phyloP scores from a whole-genome alignment of 306 rosid species.

The Casuarina equisetifolia region DNA sequence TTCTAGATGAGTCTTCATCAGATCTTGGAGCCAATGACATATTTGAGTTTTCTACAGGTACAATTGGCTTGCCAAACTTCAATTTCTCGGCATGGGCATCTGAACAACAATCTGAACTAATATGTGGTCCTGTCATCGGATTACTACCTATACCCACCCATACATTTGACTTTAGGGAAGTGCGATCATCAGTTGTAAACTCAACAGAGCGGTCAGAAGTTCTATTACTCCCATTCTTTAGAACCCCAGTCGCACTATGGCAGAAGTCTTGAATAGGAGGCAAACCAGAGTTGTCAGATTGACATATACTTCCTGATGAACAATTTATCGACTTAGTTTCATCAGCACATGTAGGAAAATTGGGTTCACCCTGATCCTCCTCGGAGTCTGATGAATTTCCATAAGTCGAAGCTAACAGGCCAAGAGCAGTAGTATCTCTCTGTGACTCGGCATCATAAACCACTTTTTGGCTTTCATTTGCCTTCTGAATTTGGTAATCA shows the following conservation, averaged over 20 bases:
- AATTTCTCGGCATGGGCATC: slow-evolving; percentile 50
- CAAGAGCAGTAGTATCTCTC: slow-evolving; percentile 71
- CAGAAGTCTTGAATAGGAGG: slow-evolving; percentile 42
- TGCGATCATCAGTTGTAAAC: slow-evolving; percentile 41
- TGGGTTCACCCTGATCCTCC: slow-evolving; percentile 55
- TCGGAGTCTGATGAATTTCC: slow-evolving; percentile 92
- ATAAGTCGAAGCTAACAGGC: slow-evolving; percentile 79
- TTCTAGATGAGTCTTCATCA: slow-evolving; percentile 81
- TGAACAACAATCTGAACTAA: slow-evolving; percentile 34
- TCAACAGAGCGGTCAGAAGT: slow-evolving; percentile 39
- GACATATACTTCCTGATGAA: slow-evolving; percentile 51
- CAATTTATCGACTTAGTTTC: slow-evolving; percentile 37
- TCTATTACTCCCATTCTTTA: slow-evolving; percentile 26
- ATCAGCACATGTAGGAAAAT: slow-evolving; percentile 37
- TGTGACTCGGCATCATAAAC: slow-evolving; percentile 43
- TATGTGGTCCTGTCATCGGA: slow-evolving; percentile 35
- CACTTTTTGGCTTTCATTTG: slow-evolving; percentile 33
- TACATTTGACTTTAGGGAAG: slow-evolving; percentile 37
- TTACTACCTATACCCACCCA: slow-evolving; percentile 40
- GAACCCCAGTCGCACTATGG: slow-evolving; percentile 30
- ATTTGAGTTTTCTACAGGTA: slow-evolving; percentile 38
- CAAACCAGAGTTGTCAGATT: slow-evolving; percentile 35
- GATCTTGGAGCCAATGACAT: slow-evolving; percentile 47
- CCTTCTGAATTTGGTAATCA: slow-evolving; percentile 30
- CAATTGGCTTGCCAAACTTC: slow-evolving; percentile 36